Conservation (phyloP, 371 early-diverging fungal species). For the Mucor piriformis region DNA sequence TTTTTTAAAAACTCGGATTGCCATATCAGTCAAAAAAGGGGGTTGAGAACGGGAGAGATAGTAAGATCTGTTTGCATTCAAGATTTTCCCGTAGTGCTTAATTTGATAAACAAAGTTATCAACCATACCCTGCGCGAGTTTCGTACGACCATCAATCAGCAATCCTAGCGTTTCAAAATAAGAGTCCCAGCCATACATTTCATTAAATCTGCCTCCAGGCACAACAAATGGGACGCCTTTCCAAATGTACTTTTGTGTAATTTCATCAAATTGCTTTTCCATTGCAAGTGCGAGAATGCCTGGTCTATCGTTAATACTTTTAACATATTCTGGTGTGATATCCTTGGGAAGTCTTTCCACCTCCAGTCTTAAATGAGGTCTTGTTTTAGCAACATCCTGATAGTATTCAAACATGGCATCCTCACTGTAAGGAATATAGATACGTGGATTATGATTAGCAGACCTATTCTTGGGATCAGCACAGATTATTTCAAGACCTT, state of each 20-base stretch:
- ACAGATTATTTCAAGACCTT: conserved; percentile 84
- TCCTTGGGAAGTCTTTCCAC: conserved; percentile 80
- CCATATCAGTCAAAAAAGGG: conserved; percentile 95
- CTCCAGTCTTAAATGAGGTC: conserved; percentile 70
- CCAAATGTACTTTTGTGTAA: conserved; percentile 42
- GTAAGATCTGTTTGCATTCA: conserved; percentile 95
- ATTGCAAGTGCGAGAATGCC: conserved; percentile 87
- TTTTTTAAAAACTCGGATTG: conserved; percentile 67
- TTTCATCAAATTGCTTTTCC: conserved; percentile 52
- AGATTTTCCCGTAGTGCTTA: conserved; percentile 92
- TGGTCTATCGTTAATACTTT: conserved; percentile 79
- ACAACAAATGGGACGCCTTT: conserved; percentile 89
- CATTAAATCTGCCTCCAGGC: conserved; percentile 97
- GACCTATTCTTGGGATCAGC: conserved; percentile 86
- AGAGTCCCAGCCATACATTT: conserved; percentile 97
- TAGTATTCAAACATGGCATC: conserved; percentile 76
- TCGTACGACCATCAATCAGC: conserved; percentile 76
- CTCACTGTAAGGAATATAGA: conserved; percentile 87
- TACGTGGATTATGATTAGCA: conserved; percentile 69
- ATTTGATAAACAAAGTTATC: conserved; percentile 95
- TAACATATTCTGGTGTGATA: conserved; percentile 87
- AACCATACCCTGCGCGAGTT: conserved; percentile 87
- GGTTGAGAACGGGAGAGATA: conserved; percentile 94
- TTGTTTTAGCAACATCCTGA: conserved; percentile 54
- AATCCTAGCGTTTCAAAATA: conserved; percentile 91